Evolutionary conservation across 352 stramenopile genomes (phyloP), one percentile per base, ranked within the genome.

Genomic region (Phytopythium oedochilum): DNA sequence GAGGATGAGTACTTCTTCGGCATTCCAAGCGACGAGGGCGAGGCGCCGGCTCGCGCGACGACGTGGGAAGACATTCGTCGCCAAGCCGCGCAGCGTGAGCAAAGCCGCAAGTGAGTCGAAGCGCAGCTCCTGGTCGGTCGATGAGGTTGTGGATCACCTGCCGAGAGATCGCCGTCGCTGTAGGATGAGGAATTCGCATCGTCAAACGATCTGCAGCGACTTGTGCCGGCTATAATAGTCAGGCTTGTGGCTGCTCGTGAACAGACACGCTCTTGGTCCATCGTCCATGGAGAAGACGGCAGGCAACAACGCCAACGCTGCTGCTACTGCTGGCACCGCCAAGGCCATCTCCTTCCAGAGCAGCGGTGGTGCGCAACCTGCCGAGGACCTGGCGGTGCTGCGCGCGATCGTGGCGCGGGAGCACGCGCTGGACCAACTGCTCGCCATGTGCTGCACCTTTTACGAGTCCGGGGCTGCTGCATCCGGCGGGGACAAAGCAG

Each of bases 31-130:
- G 53, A 75, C 2, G 40, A 47, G 23, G 12, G 42, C 14, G 64
- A 81, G 10, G 34, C 49, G 17, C 46, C 52, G 2, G 50, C 36
- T 22, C 79, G 86, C 35, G 66, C 70, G 9, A 90, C 78, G 14
- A 88, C 80, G 9, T 93, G 83, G 83, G 80, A 93, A 39, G 80
- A 93, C 28, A 81, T 93, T 26, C 80, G 83, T 35, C 72, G 75
- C 46, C 83, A 75, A 12, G 74, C 75, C 45, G 68, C 74, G 29
- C 57, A 32, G 29, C 48, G 34, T 11, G 32, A 73, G 15, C 63
- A 73, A 11, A 28, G 48, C 20, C 59, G 67, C 44, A 86, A 87
- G 60, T 90, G 55, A 83, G 18, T n/a, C 40, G 18, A 26, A 4
- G 3, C 5, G 40, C 11, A 10, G 29, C 29, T 34, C 29, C 29